Evolutionary conservation across 306 rosid species (phyloP).

Genomic region (Vigna trinervia): DNA sequence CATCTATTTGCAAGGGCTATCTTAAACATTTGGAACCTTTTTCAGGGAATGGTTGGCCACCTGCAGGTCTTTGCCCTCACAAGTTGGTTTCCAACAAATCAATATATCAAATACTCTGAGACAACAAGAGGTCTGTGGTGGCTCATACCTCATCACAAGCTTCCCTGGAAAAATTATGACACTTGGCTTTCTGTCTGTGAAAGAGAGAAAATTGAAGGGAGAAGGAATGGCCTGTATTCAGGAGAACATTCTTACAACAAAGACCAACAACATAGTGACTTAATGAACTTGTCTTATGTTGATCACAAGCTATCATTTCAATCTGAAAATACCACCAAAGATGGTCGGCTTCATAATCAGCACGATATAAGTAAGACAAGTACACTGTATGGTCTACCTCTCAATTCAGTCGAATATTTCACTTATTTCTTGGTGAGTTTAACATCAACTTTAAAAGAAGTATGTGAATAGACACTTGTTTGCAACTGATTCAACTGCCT

Average conservation of each 20-base stretch:
- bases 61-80: conserved; percentile 73
- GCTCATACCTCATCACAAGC: conserved; percentile 70
- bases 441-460: conserved; percentile 19
- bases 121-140: conserved; percentile 69
- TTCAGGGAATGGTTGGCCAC: conserved; percentile 73
- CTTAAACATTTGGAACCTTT: conserved; percentile 33
- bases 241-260: conserved; percentile 1
- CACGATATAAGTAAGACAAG: conserved; percentile 44
- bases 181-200: conserved; percentile 34
- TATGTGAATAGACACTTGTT: conserved; percentile 13
- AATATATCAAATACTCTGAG: conserved; percentile 59
- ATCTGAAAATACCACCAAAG: conserved; percentile 32
- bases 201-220: conserved; percentile 36
- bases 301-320: conserved; percentile 34
- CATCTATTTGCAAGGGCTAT: background rate
- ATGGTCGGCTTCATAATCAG: conserved; percentile 49
- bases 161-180: conserved; percentile 63
- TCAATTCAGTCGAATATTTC: conserved; percentile 62
- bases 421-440: conserved; percentile 68
- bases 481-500: conserved; percentile 40
- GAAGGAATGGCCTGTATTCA: conserved; percentile 15
- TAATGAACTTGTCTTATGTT: conserved; percentile 36
- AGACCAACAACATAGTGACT: conserved; percentile 21
- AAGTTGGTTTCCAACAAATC: conserved; percentile 58
- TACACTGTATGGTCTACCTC: conserved; percentile 61